Percentiles rank a stretch among this genome's conserved stretches.
Conservation (phyloP, 2,329 filamentous ascomycete species). For the Biscogniauxia marginata region DNA sequence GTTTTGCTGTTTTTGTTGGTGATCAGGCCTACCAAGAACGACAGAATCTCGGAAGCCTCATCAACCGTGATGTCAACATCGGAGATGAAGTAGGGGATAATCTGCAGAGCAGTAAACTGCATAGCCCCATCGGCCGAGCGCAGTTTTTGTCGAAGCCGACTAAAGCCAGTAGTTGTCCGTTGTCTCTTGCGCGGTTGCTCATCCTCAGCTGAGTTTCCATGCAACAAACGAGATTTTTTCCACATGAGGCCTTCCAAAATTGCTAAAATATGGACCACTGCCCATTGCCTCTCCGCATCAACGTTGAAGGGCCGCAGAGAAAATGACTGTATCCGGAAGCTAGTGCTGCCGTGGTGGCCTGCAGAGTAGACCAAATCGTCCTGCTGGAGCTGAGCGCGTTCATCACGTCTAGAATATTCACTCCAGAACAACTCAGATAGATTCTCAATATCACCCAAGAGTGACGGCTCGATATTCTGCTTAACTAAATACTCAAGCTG, state of each 20-base stretch:
- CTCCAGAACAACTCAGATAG: conserved; percentile 69
- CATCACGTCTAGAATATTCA: conserved; percentile 73
- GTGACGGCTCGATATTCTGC: conserved; percentile 39
- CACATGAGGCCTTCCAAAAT: conserved; percentile 52
- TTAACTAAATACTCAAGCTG: conserved; percentile 58
- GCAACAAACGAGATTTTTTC: conserved; percentile 23
- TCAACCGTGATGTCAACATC: conserved; percentile 45
- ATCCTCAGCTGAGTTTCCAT: conserved; percentile 24
- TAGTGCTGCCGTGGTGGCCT: conserved; percentile 41
- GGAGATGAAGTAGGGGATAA: conserved; percentile 57
- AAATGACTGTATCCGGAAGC: conserved; percentile 50
- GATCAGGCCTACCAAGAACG: conserved; percentile 56
- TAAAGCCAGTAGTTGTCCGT: conserved; percentile 41
- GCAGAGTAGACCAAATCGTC: conserved; percentile 67
- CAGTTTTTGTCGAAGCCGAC: conserved; percentile 49
- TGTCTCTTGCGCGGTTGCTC: conserved; percentile 55
- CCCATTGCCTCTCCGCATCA: conserved; percentile 60
- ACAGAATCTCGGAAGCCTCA: conserved; percentile 55
- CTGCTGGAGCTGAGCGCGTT: conserved; percentile 72
- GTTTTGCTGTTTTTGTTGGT: conserved; percentile 67
- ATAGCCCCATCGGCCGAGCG: conserved; percentile 43
- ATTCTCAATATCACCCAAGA: conserved; percentile 55
- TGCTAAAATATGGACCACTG: conserved; percentile 56
- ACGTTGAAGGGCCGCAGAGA: conserved; percentile 52
- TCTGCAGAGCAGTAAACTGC: conserved; percentile 54